Evolutionary conservation across 2,329 filamentous ascomycete species (phyloP).

Genomic region (Fusarium phyllophilum): DNA sequence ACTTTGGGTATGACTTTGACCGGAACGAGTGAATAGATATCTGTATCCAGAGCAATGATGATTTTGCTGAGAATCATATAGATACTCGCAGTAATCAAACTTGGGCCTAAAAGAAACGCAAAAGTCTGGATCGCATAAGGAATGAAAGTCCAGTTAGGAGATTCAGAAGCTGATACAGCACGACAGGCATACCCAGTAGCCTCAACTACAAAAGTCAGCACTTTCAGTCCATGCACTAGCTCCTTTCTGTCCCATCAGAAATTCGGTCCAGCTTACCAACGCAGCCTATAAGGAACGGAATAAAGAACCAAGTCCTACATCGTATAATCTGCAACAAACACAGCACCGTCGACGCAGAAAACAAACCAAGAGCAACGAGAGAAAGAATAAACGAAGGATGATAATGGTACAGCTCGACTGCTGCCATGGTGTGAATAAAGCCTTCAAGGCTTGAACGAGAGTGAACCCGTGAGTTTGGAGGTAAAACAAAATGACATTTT

Average conservation of each 20-base stretch:
- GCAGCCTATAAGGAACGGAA: conserved; percentile 61
- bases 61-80: conserved; percentile 58
- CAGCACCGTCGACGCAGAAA: conserved; percentile 48
- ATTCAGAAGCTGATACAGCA: conserved; percentile 53
- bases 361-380: conserved; percentile 52
- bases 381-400: conserved; percentile 56
- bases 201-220: conserved; percentile 34
- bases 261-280: too few species aligned
- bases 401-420: conserved; percentile 55
- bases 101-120: conserved; percentile 50
- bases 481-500: conserved; percentile 20
- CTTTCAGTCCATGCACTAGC: too few species aligned
- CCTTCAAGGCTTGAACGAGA: neutral
- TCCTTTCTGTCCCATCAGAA: too few species aligned
- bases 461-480: neutral
- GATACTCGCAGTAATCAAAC: conserved; percentile 54
- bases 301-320: conserved; percentile 60
- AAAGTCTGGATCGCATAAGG: conserved; percentile 53
- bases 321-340: conserved; percentile 54
- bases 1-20: conserved; percentile 57
- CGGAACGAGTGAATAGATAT: conserved; percentile 53
- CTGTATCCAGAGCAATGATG: conserved; percentile 50
- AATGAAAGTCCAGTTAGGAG: conserved; percentile 45
- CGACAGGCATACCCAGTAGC: conserved; percentile 56
- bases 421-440: neutral